phyloP scores from a whole-genome alignment of 2,329 filamentous ascomycete species.

The Aureobasidium sp. region DNA sequence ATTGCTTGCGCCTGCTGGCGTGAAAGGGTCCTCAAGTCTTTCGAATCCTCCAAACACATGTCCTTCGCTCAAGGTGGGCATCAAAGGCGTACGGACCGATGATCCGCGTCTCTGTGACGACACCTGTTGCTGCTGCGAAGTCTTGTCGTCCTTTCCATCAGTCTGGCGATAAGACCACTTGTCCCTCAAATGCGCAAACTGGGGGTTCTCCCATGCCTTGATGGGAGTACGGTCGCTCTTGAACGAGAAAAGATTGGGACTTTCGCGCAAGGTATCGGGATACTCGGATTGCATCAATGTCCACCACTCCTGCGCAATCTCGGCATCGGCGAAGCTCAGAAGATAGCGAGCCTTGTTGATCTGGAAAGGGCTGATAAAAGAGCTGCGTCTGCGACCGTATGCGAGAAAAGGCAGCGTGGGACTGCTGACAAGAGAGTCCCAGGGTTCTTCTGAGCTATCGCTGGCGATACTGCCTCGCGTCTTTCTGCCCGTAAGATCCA shows the following conservation, averaged over 20 bases:
- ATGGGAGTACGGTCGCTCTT: constrained; percentile 21
- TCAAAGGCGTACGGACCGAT: constrained; percentile 10
- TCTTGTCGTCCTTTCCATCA: constrained; percentile 21
- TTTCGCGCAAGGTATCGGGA: constrained; percentile 22
- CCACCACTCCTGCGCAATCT: constrained; percentile 28
- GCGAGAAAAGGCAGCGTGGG: constrained; percentile 14
- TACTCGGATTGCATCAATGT: constrained; percentile 24
- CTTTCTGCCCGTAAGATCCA: background rate
- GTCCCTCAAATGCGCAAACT: constrained; percentile 24
- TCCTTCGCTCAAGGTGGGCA: constrained; percentile 12
- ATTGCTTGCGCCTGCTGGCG: background rate
- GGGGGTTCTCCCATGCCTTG: constrained; percentile 23
- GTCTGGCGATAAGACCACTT: constrained; percentile 28
- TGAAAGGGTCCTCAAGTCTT: constrained; percentile 16
- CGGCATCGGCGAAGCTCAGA: constrained; percentile 26
- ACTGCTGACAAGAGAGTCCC: background rate
- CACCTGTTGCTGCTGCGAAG: background rate
- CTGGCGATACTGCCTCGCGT: constrained; percentile 9
- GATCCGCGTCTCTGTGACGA: background rate
- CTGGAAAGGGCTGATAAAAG: constrained; percentile 17
- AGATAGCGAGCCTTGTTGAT: constrained; percentile 23
- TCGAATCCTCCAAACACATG: background rate
- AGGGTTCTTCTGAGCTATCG: constrained; percentile 6
- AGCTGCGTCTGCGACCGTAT: constrained; percentile 16
- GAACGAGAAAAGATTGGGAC: constrained; percentile 27